Percentiles rank a stretch among this genome's conserved stretches.
phyloP scores from a whole-genome alignment of 352 stramenopile genomes.

The Phytophthora hybrid region DNA sequence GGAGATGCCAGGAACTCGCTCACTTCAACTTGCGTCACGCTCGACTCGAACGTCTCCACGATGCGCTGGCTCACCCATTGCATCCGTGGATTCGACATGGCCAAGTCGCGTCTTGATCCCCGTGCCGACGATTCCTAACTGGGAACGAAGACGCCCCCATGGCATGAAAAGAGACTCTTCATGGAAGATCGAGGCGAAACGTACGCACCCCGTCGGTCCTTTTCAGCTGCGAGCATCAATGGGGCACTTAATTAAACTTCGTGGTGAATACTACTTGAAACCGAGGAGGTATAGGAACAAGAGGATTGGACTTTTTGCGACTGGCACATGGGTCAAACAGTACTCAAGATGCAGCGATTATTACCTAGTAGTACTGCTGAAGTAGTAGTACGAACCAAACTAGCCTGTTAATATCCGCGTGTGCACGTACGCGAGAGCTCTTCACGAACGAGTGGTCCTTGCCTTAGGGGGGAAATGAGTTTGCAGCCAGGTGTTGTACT shows the following conservation, averaged over 20 bases:
- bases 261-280: too few species aligned
- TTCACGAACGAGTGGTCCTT: neutral
- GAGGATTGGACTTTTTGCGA: too few species aligned
- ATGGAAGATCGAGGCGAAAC: slow-evolving; percentile 39
- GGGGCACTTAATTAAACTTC: too few species aligned
- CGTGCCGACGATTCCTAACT: slow-evolving; percentile 32
- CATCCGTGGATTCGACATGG: slow-evolving; percentile 82
- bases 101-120: slow-evolving; percentile 15
- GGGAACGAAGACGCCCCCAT: slow-evolving; percentile 7
- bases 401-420: neutral
- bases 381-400: neutral
- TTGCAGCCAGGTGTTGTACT: slow-evolving; percentile 16
- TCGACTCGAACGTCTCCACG: slow-evolving; percentile 81
- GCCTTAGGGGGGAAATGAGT: neutral
- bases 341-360: too few species aligned
- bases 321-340: too few species aligned
- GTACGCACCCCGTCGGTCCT: slow-evolving; percentile 15
- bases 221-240: neutral
- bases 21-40: slow-evolving; percentile 59
- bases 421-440: neutral
- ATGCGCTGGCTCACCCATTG: slow-evolving; percentile 85
- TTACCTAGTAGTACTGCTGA: too few species aligned
- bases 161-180: slow-evolving; percentile 23
- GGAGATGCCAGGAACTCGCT: slow-evolving; percentile 69
- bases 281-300: too few species aligned